Conservation (phyloP, 306 rosid genomes). For the Inga oerstediana region DNA sequence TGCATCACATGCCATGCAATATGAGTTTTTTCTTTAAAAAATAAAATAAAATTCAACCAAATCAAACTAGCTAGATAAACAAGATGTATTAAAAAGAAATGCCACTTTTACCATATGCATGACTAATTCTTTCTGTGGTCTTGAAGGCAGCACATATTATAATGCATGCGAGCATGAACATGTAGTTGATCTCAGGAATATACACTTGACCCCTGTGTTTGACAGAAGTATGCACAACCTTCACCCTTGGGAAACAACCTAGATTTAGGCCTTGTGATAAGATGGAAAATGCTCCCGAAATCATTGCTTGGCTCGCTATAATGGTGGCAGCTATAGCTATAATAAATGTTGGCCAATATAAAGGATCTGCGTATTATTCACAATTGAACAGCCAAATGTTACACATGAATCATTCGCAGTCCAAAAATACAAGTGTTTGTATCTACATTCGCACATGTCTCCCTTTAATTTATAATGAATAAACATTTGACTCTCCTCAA, state of each 20-base stretch:
- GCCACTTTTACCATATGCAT: constrained; percentile 65
- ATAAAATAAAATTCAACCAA: background rate
- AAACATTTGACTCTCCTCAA: no score
- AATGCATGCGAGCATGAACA: constrained; percentile 74
- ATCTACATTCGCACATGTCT: no score
- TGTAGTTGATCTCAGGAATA: constrained; percentile 77
- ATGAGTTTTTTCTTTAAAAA: no score
- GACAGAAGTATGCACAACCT: constrained; percentile 73
- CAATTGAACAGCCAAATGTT: background rate
- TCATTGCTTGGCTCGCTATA: constrained; percentile 92
- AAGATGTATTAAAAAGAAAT: background rate
- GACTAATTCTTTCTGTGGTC: constrained; percentile 75
- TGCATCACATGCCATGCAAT: constrained; percentile 22
- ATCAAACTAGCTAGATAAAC: background rate
- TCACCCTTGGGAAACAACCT: constrained; percentile 85
- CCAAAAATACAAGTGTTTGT: background rate
- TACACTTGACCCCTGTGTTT: constrained; percentile 80
- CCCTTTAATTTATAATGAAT: no score
- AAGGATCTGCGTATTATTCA: constrained; percentile 42
- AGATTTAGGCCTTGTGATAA: constrained; percentile 66
- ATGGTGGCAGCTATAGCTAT: constrained; percentile 78
- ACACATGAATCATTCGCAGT: background rate
- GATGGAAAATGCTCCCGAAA: constrained; percentile 82
- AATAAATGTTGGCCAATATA: constrained; percentile 90
- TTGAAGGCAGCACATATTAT: constrained; percentile 59